These are phyloP conservation scores for Macrophomina phaseolina DNA, from an alignment of 2,329 filamentous ascomycete genomes.

Conservation along the genomic window DNA sequence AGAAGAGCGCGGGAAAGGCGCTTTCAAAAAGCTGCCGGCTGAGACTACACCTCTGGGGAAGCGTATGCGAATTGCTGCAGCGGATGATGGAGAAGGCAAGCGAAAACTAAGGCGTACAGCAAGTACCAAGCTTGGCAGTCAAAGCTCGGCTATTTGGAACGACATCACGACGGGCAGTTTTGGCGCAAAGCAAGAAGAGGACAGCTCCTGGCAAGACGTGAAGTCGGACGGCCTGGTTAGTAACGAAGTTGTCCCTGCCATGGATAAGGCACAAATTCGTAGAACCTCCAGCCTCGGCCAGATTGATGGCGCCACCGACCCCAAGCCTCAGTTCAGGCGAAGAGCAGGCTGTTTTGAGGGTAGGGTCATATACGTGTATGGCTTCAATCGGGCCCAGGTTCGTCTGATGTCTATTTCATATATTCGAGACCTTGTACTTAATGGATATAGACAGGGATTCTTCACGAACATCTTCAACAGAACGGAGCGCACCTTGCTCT, in stretches of 20 bases:
- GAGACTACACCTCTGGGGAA: slow-evolving; percentile 49
- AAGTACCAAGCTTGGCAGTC: slow-evolving; percentile 79
- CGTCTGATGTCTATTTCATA: slow-evolving; percentile 1
- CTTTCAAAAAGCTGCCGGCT: slow-evolving; percentile 63
- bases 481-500: slow-evolving; percentile 44
- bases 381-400: slow-evolving; percentile 52
- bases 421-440: background rate
- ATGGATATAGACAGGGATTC: slow-evolving; percentile 38
- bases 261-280: background rate
- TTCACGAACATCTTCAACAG: slow-evolving; percentile 40
- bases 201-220: slow-evolving; percentile 44
- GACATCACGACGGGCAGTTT: slow-evolving; percentile 69
- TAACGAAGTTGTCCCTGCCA: slow-evolving; percentile 26
- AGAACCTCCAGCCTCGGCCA: slow-evolving; percentile 29
- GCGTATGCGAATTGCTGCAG: slow-evolving; percentile 36
- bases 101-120: slow-evolving; percentile 87
- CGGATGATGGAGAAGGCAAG: slow-evolving; percentile 57
- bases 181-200: slow-evolving; percentile 34
- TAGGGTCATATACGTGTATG: slow-evolving; percentile 49
- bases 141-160: slow-evolving; percentile 86
- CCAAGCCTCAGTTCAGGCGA: background rate
- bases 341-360: slow-evolving; percentile 41
- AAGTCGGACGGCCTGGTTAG: slow-evolving; percentile 30
- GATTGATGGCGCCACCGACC: background rate
- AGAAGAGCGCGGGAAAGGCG: slow-evolving; percentile 76